Base-by-base conservation (phyloP, 768 basidiomycete genomes). In the Phaffia tasmanica region DNA sequence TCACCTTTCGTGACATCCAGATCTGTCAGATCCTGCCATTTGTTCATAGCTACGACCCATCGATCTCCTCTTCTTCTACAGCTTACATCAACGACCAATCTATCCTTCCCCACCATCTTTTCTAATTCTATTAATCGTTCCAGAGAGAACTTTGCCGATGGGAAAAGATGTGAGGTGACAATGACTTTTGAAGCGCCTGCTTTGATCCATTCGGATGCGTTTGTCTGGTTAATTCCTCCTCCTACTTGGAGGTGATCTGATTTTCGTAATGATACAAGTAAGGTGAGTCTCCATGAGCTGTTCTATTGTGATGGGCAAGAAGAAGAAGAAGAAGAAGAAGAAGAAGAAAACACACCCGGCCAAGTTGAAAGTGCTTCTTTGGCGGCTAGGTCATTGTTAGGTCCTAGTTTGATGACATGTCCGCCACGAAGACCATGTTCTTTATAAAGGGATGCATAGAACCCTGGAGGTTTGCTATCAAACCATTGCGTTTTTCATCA, bases 31-130 rank as follows among this genome's bases (percentile, higher is more conserved):
- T 88, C 86, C 73, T 94, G 93, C 95, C 95, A 99, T 74, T 90
- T 93, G 78, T 98, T 94, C 92, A 93, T 97, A 15, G 94, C 92
- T 16, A 99, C 87, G 46, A 90, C 80, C 95, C 95, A 99, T 69
- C 79, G 84, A 56, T 83, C 79, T 11, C 79, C 86, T 73, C 84
- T 79, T 70, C 83, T 81, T 23, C 94, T 85, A 77, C 94, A 99
- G 74, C 94, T 95, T 27, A 99, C 86, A 74, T 99, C 95, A 2
- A 98, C 86, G 2, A 98, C 93, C 1, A 99, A 81, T 49, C 77
- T 82, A n/a, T 91, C 89, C 77, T 84, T 90, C 0, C 90, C 89
- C 5, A 92, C 83, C 15, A 78, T 75, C 23, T 78, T 73, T 7
- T 84, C 85, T 19, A 98, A 77, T 0, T 75, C 76, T 71, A 83